Percentiles rank a stretch among this genome's conserved stretches.
These are phyloP conservation scores for Cyamopsis tetragonoloba DNA, from an alignment of 306 rosid genomes.

Conservation along the genomic window DNA sequence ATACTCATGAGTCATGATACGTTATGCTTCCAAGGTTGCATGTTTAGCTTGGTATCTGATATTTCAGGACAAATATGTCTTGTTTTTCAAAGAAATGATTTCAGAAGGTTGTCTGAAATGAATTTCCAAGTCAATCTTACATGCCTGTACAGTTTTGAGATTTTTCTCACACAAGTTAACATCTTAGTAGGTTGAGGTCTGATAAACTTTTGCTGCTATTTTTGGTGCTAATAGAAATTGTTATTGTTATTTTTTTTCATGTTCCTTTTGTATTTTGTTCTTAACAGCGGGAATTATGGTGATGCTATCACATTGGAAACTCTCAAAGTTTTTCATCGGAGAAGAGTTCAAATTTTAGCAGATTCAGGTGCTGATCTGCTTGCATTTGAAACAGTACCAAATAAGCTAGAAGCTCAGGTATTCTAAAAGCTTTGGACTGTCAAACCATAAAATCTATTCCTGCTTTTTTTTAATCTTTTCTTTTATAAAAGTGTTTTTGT, in stretches of 20 bases:
- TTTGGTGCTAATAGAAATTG: not conserved
- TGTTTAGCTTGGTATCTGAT: not conserved
- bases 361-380: slow-evolving; percentile 51
- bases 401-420: slow-evolving; percentile 63
- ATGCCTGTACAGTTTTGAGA: not conserved
- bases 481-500: not conserved
- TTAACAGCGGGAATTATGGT: slow-evolving; percentile 47
- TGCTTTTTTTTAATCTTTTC: not conserved
- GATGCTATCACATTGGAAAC: slow-evolving; percentile 34
- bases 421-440: slow-evolving; percentile 12
- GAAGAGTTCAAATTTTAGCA: slow-evolving; percentile 59
- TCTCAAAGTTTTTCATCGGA: slow-evolving; percentile 51
- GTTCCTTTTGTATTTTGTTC: slow-evolving; percentile 20
- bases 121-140: not conserved
- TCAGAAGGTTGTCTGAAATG: slow-evolving; percentile 7
- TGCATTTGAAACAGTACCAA: slow-evolving; percentile 59
- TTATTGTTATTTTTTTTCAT: not conserved
- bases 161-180: not conserved
- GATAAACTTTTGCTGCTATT: not conserved
- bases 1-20: not conserved
- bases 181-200: not conserved
- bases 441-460: slow-evolving; percentile 12
- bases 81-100: not conserved
- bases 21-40: not conserved
- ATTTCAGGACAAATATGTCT: not conserved